Conservation (phyloP, 1,139 yeast species). For the Candida pseudocylindracea region DNA sequence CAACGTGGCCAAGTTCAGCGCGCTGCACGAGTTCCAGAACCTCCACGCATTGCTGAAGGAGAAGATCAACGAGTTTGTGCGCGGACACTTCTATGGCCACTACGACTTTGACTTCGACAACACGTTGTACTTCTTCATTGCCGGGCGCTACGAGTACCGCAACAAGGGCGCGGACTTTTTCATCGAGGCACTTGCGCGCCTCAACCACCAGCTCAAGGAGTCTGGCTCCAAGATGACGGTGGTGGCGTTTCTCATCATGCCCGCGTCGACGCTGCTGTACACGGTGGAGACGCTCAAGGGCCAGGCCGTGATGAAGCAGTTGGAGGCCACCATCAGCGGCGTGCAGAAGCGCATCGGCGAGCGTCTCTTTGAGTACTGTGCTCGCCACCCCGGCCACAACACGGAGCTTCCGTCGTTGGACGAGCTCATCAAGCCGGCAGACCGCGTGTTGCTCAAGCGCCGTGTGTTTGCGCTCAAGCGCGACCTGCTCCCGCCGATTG, state of each 20-base stretch:
- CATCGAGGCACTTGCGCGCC: conserved; percentile 79
- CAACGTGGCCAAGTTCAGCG: conserved; percentile 88
- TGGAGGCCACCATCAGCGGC: conserved; percentile 76
- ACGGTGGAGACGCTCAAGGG: conserved; percentile 93
- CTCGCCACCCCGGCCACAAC: conserved; percentile 42
- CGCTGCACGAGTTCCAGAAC: conserved; percentile 95
- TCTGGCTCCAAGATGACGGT: conserved; percentile 76
- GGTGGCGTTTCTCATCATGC: conserved; percentile 97
- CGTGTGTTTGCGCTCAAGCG: conserved; percentile 87
- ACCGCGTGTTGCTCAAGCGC: conserved; percentile 73
- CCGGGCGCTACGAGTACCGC: conserved; percentile 93
- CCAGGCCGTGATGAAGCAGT: conserved; percentile 84
- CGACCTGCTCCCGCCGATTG: conserved; percentile 79
- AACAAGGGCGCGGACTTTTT: conserved; percentile 94
- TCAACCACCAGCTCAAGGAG: conserved; percentile 70
- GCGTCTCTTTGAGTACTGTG: conserved; percentile 78
- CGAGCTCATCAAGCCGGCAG: conserved; percentile 72
- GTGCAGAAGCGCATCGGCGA: conserved; percentile 78
- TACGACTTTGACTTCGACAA: conserved; percentile 88
- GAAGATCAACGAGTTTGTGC: conserved; percentile 79
- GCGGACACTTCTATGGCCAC: conserved; percentile 95
- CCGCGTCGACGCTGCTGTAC: conserved; percentile 82
- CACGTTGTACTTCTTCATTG: conserved; percentile 85
- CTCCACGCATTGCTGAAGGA: conserved; percentile 83
- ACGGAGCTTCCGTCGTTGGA: conserved; percentile 45